phyloP scores from a whole-genome alignment of 2,329 filamentous ascomycete species.

The Nigrograna mackinnonii region DNA sequence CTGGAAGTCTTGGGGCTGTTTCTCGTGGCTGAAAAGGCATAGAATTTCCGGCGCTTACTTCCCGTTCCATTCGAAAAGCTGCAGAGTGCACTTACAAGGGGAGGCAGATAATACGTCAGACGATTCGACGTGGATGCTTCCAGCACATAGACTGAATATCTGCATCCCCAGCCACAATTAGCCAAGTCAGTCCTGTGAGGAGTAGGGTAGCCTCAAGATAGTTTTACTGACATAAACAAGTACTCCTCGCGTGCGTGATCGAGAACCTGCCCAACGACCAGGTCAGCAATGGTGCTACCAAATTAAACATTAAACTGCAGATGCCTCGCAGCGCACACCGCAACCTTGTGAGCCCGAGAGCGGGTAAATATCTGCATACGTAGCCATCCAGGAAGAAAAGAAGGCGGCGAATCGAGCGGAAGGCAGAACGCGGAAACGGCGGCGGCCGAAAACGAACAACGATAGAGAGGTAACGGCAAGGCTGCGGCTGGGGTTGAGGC shows the following conservation, averaged over 20 bases:
- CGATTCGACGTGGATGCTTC: slow-evolving; percentile 54
- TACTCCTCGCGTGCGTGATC: slow-evolving; percentile 73
- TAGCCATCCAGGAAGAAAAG: neutral
- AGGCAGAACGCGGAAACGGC: slow-evolving; percentile 4
- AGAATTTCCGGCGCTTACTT: slow-evolving; percentile 36
- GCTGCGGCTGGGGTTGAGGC: slow-evolving; percentile 20
- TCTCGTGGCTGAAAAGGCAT: slow-evolving; percentile 2
- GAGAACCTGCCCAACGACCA: slow-evolving; percentile 52
- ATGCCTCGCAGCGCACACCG: slow-evolving; percentile 6
- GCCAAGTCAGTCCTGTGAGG: slow-evolving; percentile 64
- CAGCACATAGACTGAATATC: slow-evolving; percentile 59
- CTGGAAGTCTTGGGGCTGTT: neutral
- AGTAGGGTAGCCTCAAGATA: slow-evolving; percentile 15
- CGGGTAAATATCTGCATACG: neutral
- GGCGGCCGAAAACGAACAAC: no score
- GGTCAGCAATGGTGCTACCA: slow-evolving; percentile 16
- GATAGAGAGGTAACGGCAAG: slow-evolving; percentile 13
- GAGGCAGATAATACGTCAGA: slow-evolving; percentile 53
- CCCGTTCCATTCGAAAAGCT: slow-evolving; percentile 29
- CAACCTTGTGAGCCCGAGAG: slow-evolving; percentile 1
- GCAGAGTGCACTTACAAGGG: slow-evolving; percentile 44
- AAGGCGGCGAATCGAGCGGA: slow-evolving; percentile 2
- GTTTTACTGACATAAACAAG: slow-evolving; percentile 67
- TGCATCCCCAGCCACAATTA: slow-evolving; percentile 57
- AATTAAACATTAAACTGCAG: neutral